Base-by-base conservation (phyloP, 331 rosid species). In the Stylosanthes scabra region DNA sequence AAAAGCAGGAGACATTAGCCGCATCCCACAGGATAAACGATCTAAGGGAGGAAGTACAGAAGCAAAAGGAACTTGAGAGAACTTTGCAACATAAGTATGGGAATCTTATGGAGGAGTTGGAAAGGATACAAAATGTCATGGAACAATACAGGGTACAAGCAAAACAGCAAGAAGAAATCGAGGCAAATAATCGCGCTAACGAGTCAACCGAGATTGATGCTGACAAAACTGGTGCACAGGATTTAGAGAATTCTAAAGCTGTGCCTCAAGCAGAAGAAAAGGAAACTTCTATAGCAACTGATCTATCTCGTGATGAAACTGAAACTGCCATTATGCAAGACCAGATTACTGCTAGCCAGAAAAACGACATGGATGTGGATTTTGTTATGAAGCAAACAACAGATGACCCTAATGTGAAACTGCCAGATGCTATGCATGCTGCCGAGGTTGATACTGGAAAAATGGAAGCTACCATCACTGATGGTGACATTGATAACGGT, bases 41-140 rank as follows among this genome's bases (percentile, higher is more conserved):
- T 70, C 63, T 92, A 1, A 78, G 90, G 89, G 91, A 68, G 34
- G 98, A 88, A 77, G 90, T 92, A 44, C 89, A 87, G 60, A 92
- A 88, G 75, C 98, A 92, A 76, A 92, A 86, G 82, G 96, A 88
- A 72, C 95, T 88, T 2, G 98, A 92, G 86, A 83, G 74, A 79
- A 83, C 75, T 56, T 68, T 85, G 7, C 98, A 92, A 76, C 78
- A 71, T 68, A 83, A 71, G 71, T 90, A 92, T 66, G 98, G 95
- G 9, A 81, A 84, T 70, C 85, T 82, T 54, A 20, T 65, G 34
- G 84, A 45, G 14, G 94, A 86, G 70, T 58, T 84, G 65, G 95
- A 85, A 71, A 85, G 83, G 83, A 66, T 63, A 55, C 87, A 84
- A 60, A 78, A 63, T 66, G 45, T 63, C 59, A 84, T 87, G 82